Evolutionary conservation across 805 yeast genomes (phyloP).

Genomic region (Ogataea neopini): DNA sequence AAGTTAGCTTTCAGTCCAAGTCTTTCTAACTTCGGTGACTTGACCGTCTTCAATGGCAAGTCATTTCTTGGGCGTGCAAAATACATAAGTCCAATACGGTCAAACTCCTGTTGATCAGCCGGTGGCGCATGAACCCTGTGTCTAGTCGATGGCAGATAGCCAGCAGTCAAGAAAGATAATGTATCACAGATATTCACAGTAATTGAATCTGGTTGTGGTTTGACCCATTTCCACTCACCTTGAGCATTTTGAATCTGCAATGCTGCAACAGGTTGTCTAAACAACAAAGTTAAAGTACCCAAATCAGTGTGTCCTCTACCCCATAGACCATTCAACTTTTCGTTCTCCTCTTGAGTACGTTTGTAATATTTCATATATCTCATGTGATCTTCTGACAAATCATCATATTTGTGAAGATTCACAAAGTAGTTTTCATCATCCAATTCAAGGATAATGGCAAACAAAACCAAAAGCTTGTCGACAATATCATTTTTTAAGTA

Average conservation of each 20-base stretch:
- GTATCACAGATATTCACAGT: slow-evolving; percentile 41
- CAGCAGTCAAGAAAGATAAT: slow-evolving; percentile 38
- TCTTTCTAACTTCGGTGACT: slow-evolving; percentile 36
- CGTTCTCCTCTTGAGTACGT: slow-evolving; percentile 32
- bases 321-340: slow-evolving; percentile 35
- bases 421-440: slow-evolving; percentile 36
- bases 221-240: slow-evolving; percentile 39
- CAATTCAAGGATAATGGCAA: slow-evolving; percentile 38
- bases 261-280: slow-evolving; percentile 39
- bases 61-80: slow-evolving; percentile 39
- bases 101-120: slow-evolving; percentile 31
- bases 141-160: slow-evolving; percentile 37
- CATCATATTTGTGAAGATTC: slow-evolving; percentile 35
- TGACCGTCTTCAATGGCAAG: slow-evolving; percentile 33
- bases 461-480: slow-evolving; percentile 31
- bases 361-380: slow-evolving; percentile 39
- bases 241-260: slow-evolving; percentile 36
- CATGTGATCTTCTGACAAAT: slow-evolving; percentile 38
- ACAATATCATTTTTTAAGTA: slow-evolving; percentile 4
- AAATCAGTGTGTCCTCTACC: slow-evolving; percentile 40
- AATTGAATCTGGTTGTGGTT: slow-evolving; percentile 36
- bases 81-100: slow-evolving; percentile 39
- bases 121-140: slow-evolving; percentile 41
- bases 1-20: slow-evolving; percentile 33
- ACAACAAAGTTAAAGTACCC: slow-evolving; percentile 38